Percentiles rank a stretch among this genome's conserved stretches.
These are phyloP conservation scores for Metschnikowia amazonensis DNA, from an alignment of 805 yeast species.

Conservation along the genomic window DNA sequence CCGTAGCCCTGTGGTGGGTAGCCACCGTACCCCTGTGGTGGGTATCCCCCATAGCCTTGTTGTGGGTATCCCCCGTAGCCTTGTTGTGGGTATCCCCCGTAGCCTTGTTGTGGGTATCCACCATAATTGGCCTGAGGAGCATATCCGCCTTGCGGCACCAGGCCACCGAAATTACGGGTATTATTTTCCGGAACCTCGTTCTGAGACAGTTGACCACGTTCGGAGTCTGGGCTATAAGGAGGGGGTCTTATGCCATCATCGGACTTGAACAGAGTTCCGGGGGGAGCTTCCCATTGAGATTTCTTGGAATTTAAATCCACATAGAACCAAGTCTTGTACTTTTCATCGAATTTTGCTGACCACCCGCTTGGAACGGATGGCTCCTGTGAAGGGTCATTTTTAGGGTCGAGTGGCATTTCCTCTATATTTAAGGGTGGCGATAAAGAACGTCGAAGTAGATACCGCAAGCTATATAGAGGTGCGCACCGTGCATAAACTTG, in stretches of 20 bases:
- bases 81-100: slow-evolving; percentile 27
- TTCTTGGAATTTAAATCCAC: slow-evolving; percentile 68
- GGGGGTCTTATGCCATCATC: slow-evolving; percentile 41
- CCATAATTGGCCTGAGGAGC: slow-evolving; percentile 14
- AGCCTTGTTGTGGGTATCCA: slow-evolving; percentile 19
- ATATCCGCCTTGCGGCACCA: slow-evolving; percentile 6
- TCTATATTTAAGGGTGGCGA: neutral
- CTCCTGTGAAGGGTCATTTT: slow-evolving; percentile 27
- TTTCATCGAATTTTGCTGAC: slow-evolving; percentile 69
- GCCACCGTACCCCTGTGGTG: slow-evolving; percentile 23
- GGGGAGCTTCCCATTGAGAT: slow-evolving; percentile 91
- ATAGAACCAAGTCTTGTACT: slow-evolving; percentile 72
- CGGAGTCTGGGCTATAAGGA: slow-evolving; percentile 26
- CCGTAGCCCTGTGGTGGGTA: slow-evolving; percentile 28
- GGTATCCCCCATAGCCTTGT: slow-evolving; percentile 30
- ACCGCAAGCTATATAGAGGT: neutral
- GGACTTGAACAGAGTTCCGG: slow-evolving; percentile 44
- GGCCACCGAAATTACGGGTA: neutral
- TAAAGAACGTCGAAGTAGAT: neutral
- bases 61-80: slow-evolving; percentile 13
- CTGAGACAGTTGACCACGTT: slow-evolving; percentile 2
- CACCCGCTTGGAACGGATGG: slow-evolving; percentile 66
- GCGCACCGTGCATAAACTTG: neutral
- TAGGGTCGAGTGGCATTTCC: slow-evolving; percentile 11
- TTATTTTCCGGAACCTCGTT: slow-evolving; percentile 6